Evolutionary conservation across 106 monocot species (phyloP).

Genomic region (Acorus gramineus): DNA sequence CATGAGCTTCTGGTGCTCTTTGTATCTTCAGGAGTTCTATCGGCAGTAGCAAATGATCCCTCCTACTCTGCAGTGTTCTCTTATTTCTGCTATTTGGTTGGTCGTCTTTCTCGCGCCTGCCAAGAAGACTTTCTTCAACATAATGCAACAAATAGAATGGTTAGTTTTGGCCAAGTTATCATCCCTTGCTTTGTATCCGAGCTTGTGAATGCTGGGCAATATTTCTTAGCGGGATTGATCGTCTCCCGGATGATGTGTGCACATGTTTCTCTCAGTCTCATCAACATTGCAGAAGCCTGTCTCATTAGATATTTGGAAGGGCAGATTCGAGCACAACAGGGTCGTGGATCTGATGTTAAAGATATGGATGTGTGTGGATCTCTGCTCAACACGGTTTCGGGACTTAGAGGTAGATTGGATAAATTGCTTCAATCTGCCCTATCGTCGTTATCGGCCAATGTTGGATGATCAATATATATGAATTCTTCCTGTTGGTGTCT

Average conservation of each 20-base stretch:
- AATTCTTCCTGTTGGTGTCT: too few species aligned
- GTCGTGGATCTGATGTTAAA: constrained; percentile 2
- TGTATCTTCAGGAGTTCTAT: constrained; percentile 44
- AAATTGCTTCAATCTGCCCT: constrained; percentile 26
- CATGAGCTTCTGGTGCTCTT: constrained; percentile 50
- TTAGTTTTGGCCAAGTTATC: constrained; percentile 36
- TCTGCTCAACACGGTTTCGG: constrained; percentile 16
- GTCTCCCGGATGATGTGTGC: constrained; percentile 76
- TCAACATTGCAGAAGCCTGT: constrained; percentile 46
- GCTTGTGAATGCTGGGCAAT: constrained; percentile 46
- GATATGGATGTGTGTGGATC: constrained; percentile 26
- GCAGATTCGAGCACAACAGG: constrained; percentile 10
- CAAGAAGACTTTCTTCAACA: constrained; percentile 38
- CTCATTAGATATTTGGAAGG: constrained; percentile 59
- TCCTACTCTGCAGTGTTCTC: constrained; percentile 41
- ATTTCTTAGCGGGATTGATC: constrained; percentile 61
- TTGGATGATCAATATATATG: constrained; percentile 7
- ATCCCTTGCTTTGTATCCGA: constrained; percentile 79
- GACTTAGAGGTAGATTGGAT: constrained; percentile 24
- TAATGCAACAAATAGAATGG: neutral
- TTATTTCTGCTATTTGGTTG: constrained; percentile 56
- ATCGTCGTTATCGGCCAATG: constrained; percentile 19
- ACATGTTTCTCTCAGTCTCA: constrained; percentile 38
- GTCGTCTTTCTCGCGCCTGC: constrained; percentile 38
- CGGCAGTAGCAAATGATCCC: constrained; percentile 19